These are phyloP conservation scores for Aspergillus ochraceoroseus DNA, from an alignment of 2,329 filamentous ascomycete species.

Conservation along the genomic window DNA sequence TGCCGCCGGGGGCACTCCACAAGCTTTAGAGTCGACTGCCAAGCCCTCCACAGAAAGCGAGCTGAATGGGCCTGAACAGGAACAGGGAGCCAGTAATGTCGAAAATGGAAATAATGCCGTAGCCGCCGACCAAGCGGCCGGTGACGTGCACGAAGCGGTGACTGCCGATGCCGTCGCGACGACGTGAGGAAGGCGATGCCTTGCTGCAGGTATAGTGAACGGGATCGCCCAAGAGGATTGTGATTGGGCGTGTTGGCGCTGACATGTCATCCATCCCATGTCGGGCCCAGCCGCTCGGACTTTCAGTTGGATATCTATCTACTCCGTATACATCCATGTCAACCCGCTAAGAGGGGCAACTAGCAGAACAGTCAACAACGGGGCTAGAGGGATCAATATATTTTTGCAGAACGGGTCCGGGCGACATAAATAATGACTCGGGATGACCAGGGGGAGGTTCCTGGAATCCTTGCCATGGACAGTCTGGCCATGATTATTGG, in stretches of 20 bases:
- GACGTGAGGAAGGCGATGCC: conserved; percentile 17
- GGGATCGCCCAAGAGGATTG: conserved; percentile 1
- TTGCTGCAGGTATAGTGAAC: neutral
- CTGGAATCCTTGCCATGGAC: too few relatives aligned
- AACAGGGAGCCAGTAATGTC: conserved; percentile 3
- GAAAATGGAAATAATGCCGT: conserved; percentile 10
- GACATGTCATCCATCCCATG: neutral
- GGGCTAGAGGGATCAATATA: too few relatives aligned
- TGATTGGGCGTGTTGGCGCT: conserved; percentile 8
- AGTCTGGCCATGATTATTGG: too few relatives aligned
- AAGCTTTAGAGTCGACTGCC: conserved; percentile 21
- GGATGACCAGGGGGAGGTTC: too few relatives aligned
- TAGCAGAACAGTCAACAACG: too few relatives aligned
- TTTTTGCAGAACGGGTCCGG: too few relatives aligned
- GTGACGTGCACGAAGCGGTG: conserved; percentile 13
- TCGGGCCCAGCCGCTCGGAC: neutral
- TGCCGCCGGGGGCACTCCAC: conserved; percentile 19
- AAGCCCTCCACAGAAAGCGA: conserved; percentile 18
- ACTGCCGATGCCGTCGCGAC: conserved; percentile 9
- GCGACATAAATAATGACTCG: too few relatives aligned
- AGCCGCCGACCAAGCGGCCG: conserved; percentile 11
- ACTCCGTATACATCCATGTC: too few relatives aligned
- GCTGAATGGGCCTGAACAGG: conserved; percentile 10
- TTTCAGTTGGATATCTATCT: too few relatives aligned
- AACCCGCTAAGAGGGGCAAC: too few relatives aligned